A percentile compares a stretch with the other conserved stretches of the same genome.
Evolutionary conservation across 345 rosid species (phyloP).

Genomic region (Aurinia saxatilis): DNA sequence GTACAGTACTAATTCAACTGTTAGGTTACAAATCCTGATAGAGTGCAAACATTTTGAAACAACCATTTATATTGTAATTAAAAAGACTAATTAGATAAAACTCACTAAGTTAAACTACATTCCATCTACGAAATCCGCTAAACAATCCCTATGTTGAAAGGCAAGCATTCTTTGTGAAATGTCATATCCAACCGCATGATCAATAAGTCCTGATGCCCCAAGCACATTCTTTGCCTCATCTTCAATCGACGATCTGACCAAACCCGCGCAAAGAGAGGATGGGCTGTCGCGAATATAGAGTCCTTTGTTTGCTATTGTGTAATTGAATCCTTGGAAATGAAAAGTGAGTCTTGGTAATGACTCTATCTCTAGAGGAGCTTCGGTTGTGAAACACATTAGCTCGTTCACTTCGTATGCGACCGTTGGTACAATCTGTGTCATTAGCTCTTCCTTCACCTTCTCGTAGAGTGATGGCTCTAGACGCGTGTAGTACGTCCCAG

Average conservation of each 20-base stretch:
- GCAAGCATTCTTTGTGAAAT: conserved; percentile 10
- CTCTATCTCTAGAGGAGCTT: conserved; percentile 14
- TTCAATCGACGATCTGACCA: conserved; percentile 16
- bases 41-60: too few relatives aligned
- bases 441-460: conserved; percentile 12
- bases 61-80: too few relatives aligned
- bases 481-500: conserved; percentile 25
- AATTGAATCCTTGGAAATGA: conserved; percentile 17
- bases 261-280: conserved; percentile 24
- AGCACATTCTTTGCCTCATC: conserved; percentile 19
- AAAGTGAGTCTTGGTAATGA: conserved; percentile 23
- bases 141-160: conserved; percentile 27
- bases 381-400: conserved; percentile 26
- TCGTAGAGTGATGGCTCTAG: conserved; percentile 25
- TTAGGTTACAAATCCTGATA: too few relatives aligned
- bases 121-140: conserved; percentile 29
- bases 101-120: background rate
- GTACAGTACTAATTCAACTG: too few relatives aligned
- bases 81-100: background rate
- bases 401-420: conserved; percentile 20
- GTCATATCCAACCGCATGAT: conserved; percentile 25
- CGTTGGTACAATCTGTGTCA: conserved; percentile 22
- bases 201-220: conserved; percentile 29
- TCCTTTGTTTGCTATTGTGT: conserved; percentile 27
- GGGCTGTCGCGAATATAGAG: conserved; percentile 21